Conservation (phyloP, 2,329 filamentous ascomycete genomes). For the Rhexocercosporidium sp. region DNA sequence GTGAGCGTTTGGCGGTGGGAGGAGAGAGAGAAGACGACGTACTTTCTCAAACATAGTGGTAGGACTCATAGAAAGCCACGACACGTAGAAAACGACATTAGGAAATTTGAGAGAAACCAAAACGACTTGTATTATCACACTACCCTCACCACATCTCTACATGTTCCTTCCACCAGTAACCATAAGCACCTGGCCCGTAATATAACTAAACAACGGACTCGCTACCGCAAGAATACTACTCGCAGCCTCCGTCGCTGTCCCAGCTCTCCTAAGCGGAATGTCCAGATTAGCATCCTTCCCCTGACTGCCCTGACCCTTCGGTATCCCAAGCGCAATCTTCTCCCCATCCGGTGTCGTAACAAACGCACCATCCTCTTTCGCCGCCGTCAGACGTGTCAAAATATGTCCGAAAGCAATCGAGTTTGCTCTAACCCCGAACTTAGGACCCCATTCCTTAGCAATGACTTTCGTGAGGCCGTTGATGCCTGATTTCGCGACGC, state of each 20-base stretch:
- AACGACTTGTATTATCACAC: background rate
- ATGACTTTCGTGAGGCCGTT: slow-evolving; percentile 86
- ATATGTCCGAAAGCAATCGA: slow-evolving; percentile 87
- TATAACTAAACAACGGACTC: slow-evolving; percentile 83
- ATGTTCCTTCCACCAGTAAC: slow-evolving; percentile 78
- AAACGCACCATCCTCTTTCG: slow-evolving; percentile 84
- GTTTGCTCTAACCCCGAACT: slow-evolving; percentile 82
- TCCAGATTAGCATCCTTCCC: slow-evolving; percentile 60
- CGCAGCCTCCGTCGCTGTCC: slow-evolving; percentile 81
- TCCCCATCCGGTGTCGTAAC: slow-evolving; percentile 77
- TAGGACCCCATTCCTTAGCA: slow-evolving; percentile 88
- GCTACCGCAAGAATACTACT: slow-evolving; percentile 77
- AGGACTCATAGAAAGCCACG: too few species aligned
- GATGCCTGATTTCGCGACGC: slow-evolving; percentile 83
- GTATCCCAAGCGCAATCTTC: slow-evolving; percentile 77
- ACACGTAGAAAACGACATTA: too few species aligned
- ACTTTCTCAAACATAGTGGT: too few species aligned
- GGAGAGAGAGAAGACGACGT: too few species aligned
- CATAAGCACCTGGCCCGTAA: slow-evolving; percentile 85
- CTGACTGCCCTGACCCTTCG: slow-evolving; percentile 58
- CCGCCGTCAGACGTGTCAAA: slow-evolving; percentile 77
- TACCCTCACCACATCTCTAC: slow-evolving; percentile 44
- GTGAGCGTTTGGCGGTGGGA: too few species aligned
- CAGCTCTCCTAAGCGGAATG: slow-evolving; percentile 79
- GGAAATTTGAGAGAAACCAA: too few species aligned